A percentile compares a stretch with the other conserved stretches of the same genome.
phyloP scores from a whole-genome alignment of 2,329 filamentous ascomycete genomes.

The Verticillium dahliae region DNA sequence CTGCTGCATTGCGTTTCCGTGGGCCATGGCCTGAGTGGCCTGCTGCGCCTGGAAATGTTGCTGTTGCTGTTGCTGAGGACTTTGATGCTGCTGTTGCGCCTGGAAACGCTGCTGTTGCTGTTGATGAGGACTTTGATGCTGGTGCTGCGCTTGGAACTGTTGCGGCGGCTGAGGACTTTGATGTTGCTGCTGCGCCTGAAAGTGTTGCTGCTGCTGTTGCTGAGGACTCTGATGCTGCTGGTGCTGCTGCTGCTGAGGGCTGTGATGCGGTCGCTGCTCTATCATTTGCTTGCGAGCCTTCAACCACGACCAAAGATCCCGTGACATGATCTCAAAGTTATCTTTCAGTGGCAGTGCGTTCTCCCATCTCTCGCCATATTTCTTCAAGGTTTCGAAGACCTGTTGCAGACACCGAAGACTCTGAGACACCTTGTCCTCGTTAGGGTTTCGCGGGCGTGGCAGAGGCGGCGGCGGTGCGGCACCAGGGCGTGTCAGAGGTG shows the following conservation, averaged over 20 bases:
- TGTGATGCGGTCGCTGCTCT: conserved; percentile 10
- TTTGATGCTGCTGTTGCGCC: conserved; percentile 15
- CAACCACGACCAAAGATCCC: conserved; percentile 35
- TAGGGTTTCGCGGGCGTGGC: conserved; percentile 35
- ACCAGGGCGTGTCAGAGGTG: conserved; percentile 35
- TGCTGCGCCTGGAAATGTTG: conserved; percentile 13
- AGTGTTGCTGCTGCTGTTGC: conserved; percentile 18
- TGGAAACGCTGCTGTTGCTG: conserved; percentile 19
- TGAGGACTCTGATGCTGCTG: conserved; percentile 8
- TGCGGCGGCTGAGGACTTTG: conserved; percentile 10
- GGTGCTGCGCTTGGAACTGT: conserved; percentile 9
- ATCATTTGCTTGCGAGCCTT: conserved; percentile 28
- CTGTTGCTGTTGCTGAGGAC: conserved; percentile 11
- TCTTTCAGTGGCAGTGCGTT: conserved; percentile 46
- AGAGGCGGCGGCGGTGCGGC: conserved; percentile 46
- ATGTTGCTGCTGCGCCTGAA: not conserved
- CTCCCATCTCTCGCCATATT: conserved; percentile 55
- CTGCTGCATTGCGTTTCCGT: not conserved
- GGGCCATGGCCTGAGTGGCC: not conserved
- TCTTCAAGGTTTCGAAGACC: conserved; percentile 45
- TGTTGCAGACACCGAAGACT: conserved; percentile 49
- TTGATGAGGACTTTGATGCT: conserved; percentile 11
- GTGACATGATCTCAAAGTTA: conserved; percentile 45
- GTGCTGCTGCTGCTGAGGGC: not conserved
- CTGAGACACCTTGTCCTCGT: conserved; percentile 45